phyloP scores from a whole-genome alignment of 345 rosid species.

The Acer yangbiense region DNA sequence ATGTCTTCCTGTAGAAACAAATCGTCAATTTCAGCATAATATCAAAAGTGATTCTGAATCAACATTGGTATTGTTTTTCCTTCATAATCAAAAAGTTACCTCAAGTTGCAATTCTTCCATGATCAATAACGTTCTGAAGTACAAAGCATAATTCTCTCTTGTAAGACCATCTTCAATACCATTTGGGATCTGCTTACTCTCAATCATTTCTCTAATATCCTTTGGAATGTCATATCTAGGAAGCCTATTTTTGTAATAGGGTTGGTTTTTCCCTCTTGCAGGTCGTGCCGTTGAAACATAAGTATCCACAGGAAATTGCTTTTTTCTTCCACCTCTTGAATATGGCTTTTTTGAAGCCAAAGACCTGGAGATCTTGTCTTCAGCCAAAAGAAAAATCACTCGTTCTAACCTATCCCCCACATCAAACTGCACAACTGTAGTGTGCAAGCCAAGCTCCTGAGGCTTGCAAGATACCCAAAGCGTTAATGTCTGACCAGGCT shows the following conservation, averaged over 20 bases:
- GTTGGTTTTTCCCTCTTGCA: slow-evolving; percentile 19
- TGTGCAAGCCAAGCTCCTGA: slow-evolving; percentile 64
- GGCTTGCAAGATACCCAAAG: slow-evolving; percentile 88
- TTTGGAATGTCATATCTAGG: slow-evolving; percentile 66
- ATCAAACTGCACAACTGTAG: slow-evolving; percentile 61
- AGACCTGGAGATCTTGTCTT: slow-evolving; percentile 71
- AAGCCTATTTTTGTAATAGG: slow-evolving; percentile 47
- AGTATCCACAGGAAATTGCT: slow-evolving; percentile 44
- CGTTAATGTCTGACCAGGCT: slow-evolving; percentile 59
- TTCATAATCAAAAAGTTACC: slow-evolving; percentile 40
- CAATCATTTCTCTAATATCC: slow-evolving; percentile 59
- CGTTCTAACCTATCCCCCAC: slow-evolving; percentile 63
- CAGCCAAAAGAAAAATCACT: slow-evolving; percentile 70
- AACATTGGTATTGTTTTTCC: not conserved
- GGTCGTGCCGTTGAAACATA: slow-evolving; percentile 56
- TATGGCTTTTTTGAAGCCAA: slow-evolving; percentile 57
- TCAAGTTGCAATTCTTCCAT: slow-evolving; percentile 88
- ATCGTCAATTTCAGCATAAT: slow-evolving; percentile 5
- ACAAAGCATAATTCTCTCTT: slow-evolving; percentile 48
- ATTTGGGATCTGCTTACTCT: slow-evolving; percentile 57
- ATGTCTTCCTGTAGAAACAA: slow-evolving; percentile 65
- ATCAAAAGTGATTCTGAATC: not conserved
- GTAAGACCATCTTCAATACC: slow-evolving; percentile 49
- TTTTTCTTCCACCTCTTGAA: slow-evolving; percentile 53
- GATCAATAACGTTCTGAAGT: slow-evolving; percentile 62